A percentile compares a stretch with the other conserved stretches of the same genome.
Conservation (phyloP, 345 rosid species). For the Brassica nigra region DNA sequence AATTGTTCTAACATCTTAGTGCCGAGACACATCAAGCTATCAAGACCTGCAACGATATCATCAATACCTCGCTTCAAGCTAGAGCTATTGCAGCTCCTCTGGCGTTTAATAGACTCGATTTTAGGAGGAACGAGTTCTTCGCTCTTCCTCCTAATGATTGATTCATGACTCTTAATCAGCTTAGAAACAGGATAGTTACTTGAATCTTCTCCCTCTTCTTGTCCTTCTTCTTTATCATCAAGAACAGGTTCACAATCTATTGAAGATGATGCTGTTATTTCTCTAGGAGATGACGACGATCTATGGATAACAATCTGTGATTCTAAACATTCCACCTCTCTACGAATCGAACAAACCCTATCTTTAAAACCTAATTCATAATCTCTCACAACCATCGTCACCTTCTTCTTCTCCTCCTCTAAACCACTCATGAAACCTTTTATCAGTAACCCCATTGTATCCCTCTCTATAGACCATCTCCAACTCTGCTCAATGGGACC, state of each 20-base stretch:
- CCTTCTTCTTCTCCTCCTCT: slow-evolving; percentile 39
- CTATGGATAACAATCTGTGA: slow-evolving; percentile 10
- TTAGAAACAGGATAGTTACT: slow-evolving; percentile 48
- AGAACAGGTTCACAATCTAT: slow-evolving; percentile 16
- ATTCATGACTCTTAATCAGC: slow-evolving; percentile 68
- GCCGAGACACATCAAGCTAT: slow-evolving; percentile 45
- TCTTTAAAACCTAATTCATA: slow-evolving; percentile 47
- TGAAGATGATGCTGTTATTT: slow-evolving; percentile 13
- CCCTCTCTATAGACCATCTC: slow-evolving; percentile 67
- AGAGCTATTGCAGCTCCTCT: slow-evolving; percentile 32
- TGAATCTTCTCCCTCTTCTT: slow-evolving; percentile 33
- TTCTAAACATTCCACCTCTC: slow-evolving; percentile 47
- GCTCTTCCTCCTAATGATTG: slow-evolving; percentile 52
- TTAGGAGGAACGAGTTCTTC: slow-evolving; percentile 43
- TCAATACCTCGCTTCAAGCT: slow-evolving; percentile 44
- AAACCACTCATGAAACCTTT: slow-evolving; percentile 54
- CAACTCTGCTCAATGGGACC: slow-evolving; percentile 69
- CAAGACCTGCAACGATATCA: slow-evolving; percentile 47
- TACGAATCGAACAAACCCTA: slow-evolving; percentile 41
- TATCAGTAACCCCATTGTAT: slow-evolving; percentile 40
- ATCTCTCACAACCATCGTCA: slow-evolving; percentile 44
- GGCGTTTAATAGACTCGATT: slow-evolving; percentile 31
- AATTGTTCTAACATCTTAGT: slow-evolving; percentile 30
- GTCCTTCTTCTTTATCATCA: slow-evolving; percentile 1
- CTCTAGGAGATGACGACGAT: slow-evolving; percentile 26